Percentiles rank a stretch among this genome's conserved stretches.
phyloP scores from a whole-genome alignment of 495 filamentous ascomycete species.

The Cryomyces minteri region DNA sequence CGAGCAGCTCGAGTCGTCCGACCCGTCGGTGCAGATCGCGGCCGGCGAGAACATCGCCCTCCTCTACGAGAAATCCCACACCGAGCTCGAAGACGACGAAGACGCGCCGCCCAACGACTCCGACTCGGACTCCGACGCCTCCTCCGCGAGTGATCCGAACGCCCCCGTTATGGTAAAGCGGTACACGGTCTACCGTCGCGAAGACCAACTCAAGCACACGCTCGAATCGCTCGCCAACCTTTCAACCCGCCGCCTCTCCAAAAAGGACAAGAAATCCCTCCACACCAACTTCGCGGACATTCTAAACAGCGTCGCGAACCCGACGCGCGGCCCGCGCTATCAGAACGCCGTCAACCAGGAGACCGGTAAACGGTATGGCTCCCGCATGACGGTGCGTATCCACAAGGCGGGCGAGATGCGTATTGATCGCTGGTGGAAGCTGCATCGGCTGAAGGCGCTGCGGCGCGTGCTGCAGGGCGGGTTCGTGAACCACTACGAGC shows the following conservation, averaged over 20 bases:
- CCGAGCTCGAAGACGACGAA: constrained; percentile 40
- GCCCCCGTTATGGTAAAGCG: constrained; percentile 39
- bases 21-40: constrained; percentile 61
- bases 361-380: constrained; percentile 55
- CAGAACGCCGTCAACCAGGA: constrained; percentile 55
- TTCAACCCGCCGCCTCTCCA: constrained; percentile 54
- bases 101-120: constrained; percentile 26
- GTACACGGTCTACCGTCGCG: constrained; percentile 20
- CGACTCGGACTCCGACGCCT: constrained; percentile 6
- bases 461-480: constrained; percentile 64
- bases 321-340: constrained; percentile 51
- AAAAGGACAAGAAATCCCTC: constrained; percentile 59
- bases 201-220: constrained; percentile 25
- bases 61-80: constrained; percentile 69
- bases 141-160: constrained; percentile 6
- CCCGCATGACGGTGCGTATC: constrained; percentile 57
- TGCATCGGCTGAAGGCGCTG: constrained; percentile 56
- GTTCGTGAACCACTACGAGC: constrained; percentile 61
- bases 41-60: constrained; percentile 84
- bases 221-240: constrained; percentile 36
- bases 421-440: constrained; percentile 86
- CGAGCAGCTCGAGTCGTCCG: constrained; percentile 68
- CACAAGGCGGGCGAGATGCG: constrained; percentile 51
- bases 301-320: constrained; percentile 65
- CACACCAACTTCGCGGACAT: constrained; percentile 70